Percentiles rank a stretch among this genome's conserved stretches.
Conservation (phyloP, 352 stramenopile genomes). For the Globisporangium lucens region DNA sequence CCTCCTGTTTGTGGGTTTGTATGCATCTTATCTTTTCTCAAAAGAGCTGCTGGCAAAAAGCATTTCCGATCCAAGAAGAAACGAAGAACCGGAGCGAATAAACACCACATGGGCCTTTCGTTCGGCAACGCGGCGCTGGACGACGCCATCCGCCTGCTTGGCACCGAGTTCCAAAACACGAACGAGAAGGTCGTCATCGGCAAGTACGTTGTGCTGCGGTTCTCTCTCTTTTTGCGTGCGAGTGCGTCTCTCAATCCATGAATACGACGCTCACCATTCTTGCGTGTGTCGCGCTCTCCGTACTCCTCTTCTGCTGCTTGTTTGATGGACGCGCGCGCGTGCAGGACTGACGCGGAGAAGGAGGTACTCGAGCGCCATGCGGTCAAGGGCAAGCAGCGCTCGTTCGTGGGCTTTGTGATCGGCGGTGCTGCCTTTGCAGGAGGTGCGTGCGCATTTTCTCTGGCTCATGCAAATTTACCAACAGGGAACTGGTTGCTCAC, state of each 20-base stretch:
- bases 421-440: conserved; percentile 28
- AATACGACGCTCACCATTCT: neutral
- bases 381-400: conserved; percentile 41
- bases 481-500: neutral
- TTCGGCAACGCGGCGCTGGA: conserved; percentile 38
- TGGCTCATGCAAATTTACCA: neutral
- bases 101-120: conserved; percentile 10
- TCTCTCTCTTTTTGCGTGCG: neutral
- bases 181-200: conserved; percentile 47
- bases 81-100: neutral
- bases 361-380: conserved; percentile 55
- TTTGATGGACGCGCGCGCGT: neutral
- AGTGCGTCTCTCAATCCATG: neutral
- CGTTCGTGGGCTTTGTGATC: conserved; percentile 34
- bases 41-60: neutral
- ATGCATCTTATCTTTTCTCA: neutral
- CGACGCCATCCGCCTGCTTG: conserved; percentile 67
- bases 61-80: neutral
- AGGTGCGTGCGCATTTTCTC: conserved; percentile 8
- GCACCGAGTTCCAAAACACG: conserved; percentile 50
- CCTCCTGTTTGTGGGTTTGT: neutral
- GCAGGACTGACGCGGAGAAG: conserved; percentile 64
- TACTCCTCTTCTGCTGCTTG: neutral
- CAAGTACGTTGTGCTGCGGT: conserved; percentile 33
- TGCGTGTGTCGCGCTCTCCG: neutral